Conservation (phyloP, 2,329 filamentous ascomycete genomes). For the Cryphonectria japonica region DNA sequence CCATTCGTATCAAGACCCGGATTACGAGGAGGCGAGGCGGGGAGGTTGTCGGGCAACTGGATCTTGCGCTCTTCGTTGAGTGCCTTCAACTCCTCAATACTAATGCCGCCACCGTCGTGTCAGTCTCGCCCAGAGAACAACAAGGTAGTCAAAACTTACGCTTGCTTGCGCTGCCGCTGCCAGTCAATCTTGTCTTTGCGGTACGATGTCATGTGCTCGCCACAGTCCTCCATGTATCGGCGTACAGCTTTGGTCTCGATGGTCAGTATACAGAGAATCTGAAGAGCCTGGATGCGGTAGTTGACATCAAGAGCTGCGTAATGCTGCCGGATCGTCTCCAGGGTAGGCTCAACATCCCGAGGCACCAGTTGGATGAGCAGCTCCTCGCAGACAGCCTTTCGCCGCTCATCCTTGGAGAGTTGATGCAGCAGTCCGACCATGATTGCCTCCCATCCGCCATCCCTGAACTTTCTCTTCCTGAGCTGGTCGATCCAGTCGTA, state of each 20-base stretch:
- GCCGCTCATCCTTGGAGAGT: constrained; percentile 74
- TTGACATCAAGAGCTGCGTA: constrained; percentile 84
- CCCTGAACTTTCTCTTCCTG: constrained; percentile 79
- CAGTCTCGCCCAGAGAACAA: constrained; percentile 31
- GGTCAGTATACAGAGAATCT: constrained; percentile 85
- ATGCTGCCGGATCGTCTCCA: constrained; percentile 71
- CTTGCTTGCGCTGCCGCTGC: constrained; percentile 75
- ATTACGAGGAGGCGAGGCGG: constrained; percentile 62
- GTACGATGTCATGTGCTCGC: constrained; percentile 90
- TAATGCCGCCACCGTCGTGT: constrained; percentile 40
- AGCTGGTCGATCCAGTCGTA: constrained; percentile 88
- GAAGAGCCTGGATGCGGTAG: constrained; percentile 75
- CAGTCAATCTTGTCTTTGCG: constrained; percentile 95
- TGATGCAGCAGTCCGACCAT: constrained; percentile 86
- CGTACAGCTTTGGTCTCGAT: constrained; percentile 85
- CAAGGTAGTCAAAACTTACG: constrained; percentile 51
- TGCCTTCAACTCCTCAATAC: constrained; percentile 70
- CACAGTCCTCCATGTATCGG: constrained; percentile 88
- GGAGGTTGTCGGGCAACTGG: constrained; percentile 74
- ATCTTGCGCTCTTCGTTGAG: constrained; percentile 76
- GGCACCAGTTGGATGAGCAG: constrained; percentile 83
- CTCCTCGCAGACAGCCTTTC: constrained; percentile 74
- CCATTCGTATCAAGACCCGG: constrained; percentile 50
- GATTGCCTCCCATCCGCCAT: constrained; percentile 91
- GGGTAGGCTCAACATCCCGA: constrained; percentile 72